Base-by-base conservation (phyloP, 1,139 yeast genomes). In the Candida sp. region DNA sequence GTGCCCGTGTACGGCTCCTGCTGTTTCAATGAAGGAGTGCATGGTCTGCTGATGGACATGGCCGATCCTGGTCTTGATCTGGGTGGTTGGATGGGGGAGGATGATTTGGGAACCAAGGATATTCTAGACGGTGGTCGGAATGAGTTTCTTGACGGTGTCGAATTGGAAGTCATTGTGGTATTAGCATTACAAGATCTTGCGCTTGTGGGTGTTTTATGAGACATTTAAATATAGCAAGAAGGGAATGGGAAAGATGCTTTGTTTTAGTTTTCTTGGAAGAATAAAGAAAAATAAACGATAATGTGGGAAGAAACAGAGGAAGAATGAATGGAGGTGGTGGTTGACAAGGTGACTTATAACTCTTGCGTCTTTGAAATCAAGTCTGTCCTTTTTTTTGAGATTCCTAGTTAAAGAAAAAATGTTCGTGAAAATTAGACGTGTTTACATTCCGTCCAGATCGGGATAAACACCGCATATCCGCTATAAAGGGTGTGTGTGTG, bases 1-100 rank as follows among this genome's bases (percentile, higher is more conserved):
- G 78, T 67, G 0, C 85, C 85, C 2, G 81, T 73, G 55, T 80
- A 78, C 3, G 80, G 80, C 41, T 77, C 80, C 17, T 62, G 63
- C 42, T 58, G 58, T 12, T 43, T 35, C 26, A 62, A 62, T 4
- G 69, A 63, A 3, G 82, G 81, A 0, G 82, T 77, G 5, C 69
- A 56, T 4, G 82, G 81, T 47, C 81, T 63, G 49, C 72, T 65
- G n/a, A 37, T 40, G n/a, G 49, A 44, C 27, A 51, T 43, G 6
- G 52, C 47, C 3, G 54, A 48, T 6, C 75, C 74, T 67, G 75
- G 63, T 3, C 80, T 66, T 0, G 80, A 75, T 5, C 73, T 69
- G 2, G 80, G 78, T 7, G 63, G 54, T 43, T 68, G 58, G 5
- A 51, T 44, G 4, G 54, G 57, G 7, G 68, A 49, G 1, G 55